Evolutionary conservation across 306 rosid species (phyloP), one percentile per base, ranked within the genome.

Genomic region (Cicer chorassanicum): DNA sequence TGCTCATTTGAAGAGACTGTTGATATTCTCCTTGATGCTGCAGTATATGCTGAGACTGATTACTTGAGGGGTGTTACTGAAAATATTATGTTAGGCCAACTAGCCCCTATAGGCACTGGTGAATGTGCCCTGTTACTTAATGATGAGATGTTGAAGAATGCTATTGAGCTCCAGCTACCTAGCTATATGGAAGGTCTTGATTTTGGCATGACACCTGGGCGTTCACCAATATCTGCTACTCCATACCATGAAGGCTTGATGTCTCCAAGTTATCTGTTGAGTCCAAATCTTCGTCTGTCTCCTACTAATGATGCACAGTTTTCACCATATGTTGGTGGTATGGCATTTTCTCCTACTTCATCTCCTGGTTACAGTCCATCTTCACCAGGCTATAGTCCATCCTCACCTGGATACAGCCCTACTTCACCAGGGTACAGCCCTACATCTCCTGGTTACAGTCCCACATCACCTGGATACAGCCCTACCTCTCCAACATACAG

Each of bases 1-100:
- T 95, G 99, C 83, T 95, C 99, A 9, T 95, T 95, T 78, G 99
- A 95, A 82, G 98, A 92, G 82, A 90, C 99, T 2, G 99, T 95
- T 78, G 99, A 95, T 82, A 92, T 95, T 90, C 92, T 95, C 24
- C 93, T 92, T 65, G 99, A 92, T 80, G 99, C 99, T 70, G 96
- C 99, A 1, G 98, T 95, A 19, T 95, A 80, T 82, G 98, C 98
- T 0, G 99, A 95, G 81, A 81, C 92, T 9, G 99, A 95, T 79
- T 34, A 86, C 72, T 75, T 95, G 80, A 89, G 97, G 86, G 99
- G 99, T 59, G 99, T 95, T 4, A 92, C 98, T 9, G 99, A 95
- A 76, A 95, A 95, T 72, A 95, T 95, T 41, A 95, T 95, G 98
- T 68, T 95, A 79, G 99, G 99, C 42, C 98, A 95, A 83, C 92